phyloP scores from a whole-genome alignment of 352 stramenopile genomes.

The Pythium sukuiense region DNA sequence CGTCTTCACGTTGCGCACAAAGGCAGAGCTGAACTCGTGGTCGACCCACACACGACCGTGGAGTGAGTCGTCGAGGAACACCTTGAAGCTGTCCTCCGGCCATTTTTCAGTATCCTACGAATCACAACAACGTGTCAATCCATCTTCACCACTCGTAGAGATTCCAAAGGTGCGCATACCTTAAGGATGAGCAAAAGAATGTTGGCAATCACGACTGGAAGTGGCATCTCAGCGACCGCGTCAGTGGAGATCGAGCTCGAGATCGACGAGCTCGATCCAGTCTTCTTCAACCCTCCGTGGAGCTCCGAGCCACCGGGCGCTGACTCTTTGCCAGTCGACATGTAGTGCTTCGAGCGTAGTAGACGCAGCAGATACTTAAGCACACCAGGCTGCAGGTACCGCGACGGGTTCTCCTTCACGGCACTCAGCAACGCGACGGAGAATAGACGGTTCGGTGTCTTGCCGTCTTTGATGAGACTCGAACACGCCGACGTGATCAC shows the following conservation, averaged over 20 bases:
- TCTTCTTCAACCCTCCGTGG: constrained; percentile 45
- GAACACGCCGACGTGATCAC: constrained; percentile 55
- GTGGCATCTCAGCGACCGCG: constrained; percentile 43
- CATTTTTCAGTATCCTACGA: constrained; percentile 48
- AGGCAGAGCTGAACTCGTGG: constrained; percentile 73
- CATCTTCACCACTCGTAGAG: neutral
- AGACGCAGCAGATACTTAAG: constrained; percentile 80
- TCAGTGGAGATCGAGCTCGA: constrained; percentile 31
- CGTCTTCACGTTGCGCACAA: constrained; percentile 82
- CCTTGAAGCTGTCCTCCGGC: constrained; percentile 83
- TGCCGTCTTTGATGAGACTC: constrained; percentile 56
- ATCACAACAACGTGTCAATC: neutral
- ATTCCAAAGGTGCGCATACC: constrained; percentile 22
- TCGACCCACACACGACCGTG: constrained; percentile 83
- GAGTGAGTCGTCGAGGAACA: constrained; percentile 85
- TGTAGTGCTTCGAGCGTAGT: constrained; percentile 82
- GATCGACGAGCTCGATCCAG: constrained; percentile 10
- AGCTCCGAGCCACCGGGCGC: constrained; percentile 15
- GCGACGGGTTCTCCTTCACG: constrained; percentile 54
- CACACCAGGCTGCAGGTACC: constrained; percentile 53
- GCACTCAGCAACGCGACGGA: constrained; percentile 55
- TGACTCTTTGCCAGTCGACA: constrained; percentile 15
- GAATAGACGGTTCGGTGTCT: constrained; percentile 55
- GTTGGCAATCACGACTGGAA: constrained; percentile 76
- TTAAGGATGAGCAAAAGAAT: constrained; percentile 69